These are phyloP conservation scores for Prunus fruticosa DNA, from an alignment of 306 rosid genomes.

Conservation along the genomic window DNA sequence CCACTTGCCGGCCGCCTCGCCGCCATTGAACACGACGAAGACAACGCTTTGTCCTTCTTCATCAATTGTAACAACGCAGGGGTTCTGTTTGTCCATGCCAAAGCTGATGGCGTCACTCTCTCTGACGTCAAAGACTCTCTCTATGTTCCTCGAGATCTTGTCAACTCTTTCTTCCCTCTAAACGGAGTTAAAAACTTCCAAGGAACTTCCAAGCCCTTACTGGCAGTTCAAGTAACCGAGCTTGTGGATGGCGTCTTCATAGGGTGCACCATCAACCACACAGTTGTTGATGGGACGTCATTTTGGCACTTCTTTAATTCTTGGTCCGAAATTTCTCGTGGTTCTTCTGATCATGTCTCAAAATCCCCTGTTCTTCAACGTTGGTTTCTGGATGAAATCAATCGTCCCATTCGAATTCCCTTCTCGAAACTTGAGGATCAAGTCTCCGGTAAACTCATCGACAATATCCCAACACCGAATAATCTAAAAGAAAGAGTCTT, in stretches of 20 bases:
- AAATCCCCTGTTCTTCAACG: not conserved
- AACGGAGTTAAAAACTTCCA: not conserved
- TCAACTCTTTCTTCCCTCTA: constrained; percentile 15
- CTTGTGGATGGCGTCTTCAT: constrained; percentile 11
- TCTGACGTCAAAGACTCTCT: constrained; percentile 21
- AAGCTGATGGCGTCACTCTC: not conserved
- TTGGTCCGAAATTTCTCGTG: constrained; percentile 12
- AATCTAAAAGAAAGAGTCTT: constrained; percentile 9
- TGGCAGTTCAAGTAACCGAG: constrained; percentile 32
- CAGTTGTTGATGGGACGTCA: not conserved
- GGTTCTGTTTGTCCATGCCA: constrained; percentile 9
- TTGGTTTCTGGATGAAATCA: not conserved
- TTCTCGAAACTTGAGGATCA: not conserved
- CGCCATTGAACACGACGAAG: not conserved
- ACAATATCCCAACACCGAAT: not conserved
- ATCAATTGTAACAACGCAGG: constrained; percentile 30
- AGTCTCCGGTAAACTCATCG: not conserved
- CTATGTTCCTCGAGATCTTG: constrained; percentile 22
- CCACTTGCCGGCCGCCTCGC: constrained; percentile 10
- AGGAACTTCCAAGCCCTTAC: not conserved
- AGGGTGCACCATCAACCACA: constrained; percentile 6
- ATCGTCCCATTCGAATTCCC: not conserved
- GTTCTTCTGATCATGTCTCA: not conserved
- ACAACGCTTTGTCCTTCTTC: constrained; percentile 2
- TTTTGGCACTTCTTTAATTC: constrained; percentile 5